Evolutionary conservation across 164 flowering plant species (phyloP), one percentile per base, ranked within the genome.

Genomic region (Macadamia integrifolia): DNA sequence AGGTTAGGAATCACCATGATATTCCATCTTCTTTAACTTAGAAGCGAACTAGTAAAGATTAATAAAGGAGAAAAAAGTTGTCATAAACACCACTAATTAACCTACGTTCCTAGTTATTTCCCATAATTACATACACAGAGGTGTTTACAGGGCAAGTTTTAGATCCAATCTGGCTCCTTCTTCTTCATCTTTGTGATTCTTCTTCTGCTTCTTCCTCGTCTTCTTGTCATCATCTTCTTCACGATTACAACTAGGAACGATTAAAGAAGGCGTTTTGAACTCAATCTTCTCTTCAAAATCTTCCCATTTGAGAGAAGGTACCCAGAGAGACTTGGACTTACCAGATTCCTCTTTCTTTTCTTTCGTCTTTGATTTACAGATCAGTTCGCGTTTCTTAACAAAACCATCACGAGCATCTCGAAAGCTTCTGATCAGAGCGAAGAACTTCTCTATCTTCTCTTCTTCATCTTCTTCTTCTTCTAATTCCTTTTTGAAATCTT

Each of bases 241-340:
- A 14, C 53, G 15, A 10, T 14, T 49, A 14, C 14, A 49, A 10
- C 52, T 11, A 17, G 14, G 11, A 29, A 15, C 11, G 8, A n/a
- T 11, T 6, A 28, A 12, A 23, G 9, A 7, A 8, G 66, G n/a
- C 42, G n/a, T 50, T 49, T 15, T 49, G 28, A 53, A 65, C 17
- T 65, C 29, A 3, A 32, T 6, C 28, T 61, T 58, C 50, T 66
- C 76, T 71, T 63, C 55, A 74, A 83, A 83, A 67, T 80, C 86
- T 50, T 83, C 81, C 35, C 63, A 78, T 32, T 66, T 74, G 62
- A 83, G 80, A 6, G 75, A 58, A 1, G 84, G 86, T 15, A 58
- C 73, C 84, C 80, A 78, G 44, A 30, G 44, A 13, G 58, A 30
- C 9, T 68, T 64, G 5, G 69, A 69, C 1, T 59, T 60, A 12